Percentiles rank a stretch among this genome's conserved stretches.
Evolutionary conservation across 495 filamentous ascomycete species (phyloP).

Genomic region (Xylaria telfairii): DNA sequence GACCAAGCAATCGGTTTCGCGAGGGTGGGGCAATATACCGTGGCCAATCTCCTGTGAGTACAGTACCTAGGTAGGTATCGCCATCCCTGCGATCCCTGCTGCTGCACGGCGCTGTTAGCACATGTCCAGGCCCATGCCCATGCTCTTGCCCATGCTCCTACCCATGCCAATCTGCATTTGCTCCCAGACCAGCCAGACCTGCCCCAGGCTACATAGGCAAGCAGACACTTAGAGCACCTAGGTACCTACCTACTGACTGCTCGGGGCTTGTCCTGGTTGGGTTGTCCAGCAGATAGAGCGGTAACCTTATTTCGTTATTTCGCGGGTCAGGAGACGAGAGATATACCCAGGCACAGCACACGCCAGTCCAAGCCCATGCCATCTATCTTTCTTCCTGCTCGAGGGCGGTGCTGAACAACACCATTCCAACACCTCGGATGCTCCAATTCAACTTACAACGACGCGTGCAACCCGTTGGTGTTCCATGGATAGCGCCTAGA

Average conservation of each 20-base stretch:
- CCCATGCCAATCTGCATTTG: too few relatives aligned
- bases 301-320: slow-evolving; percentile 4
- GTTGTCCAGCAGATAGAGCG: slow-evolving; percentile 6
- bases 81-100: neutral
- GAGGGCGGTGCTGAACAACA: neutral
- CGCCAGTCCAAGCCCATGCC: neutral
- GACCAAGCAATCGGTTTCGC: too few relatives aligned
- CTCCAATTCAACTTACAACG: neutral
- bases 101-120: neutral
- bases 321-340: neutral
- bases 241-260: neutral
- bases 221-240: too few relatives aligned
- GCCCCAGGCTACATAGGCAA: too few relatives aligned
- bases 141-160: too few relatives aligned
- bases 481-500: neutral
- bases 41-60: too few relatives aligned
- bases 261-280: neutral
- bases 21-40: too few relatives aligned
- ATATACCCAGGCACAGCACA: neutral
- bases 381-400: neutral
- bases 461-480: neutral
- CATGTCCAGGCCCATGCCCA: neutral
- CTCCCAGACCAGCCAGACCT: too few relatives aligned
- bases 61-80: too few relatives aligned
- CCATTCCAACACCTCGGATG: neutral